Evolutionary conservation across 164 flowering plant species (phyloP).

Genomic region (Macadamia integrifolia): DNA sequence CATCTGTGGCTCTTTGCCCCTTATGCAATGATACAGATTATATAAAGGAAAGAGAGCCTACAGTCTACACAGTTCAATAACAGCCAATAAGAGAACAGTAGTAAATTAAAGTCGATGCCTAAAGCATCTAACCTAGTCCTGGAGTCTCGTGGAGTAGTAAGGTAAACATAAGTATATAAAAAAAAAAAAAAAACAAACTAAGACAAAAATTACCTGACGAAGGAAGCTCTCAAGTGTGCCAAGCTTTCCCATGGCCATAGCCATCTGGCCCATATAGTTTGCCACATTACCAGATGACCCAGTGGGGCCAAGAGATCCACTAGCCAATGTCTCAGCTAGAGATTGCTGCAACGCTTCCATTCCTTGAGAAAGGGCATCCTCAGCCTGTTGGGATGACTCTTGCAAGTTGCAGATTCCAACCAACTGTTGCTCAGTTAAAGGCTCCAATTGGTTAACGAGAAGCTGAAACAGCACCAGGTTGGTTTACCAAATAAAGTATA

Average conservation of each 20-base stretch:
- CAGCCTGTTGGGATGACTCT: constrained; percentile 13
- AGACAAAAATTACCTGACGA: constrained; percentile 10
- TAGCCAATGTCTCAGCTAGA: constrained; percentile 18
- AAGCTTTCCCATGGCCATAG: constrained; percentile 19
- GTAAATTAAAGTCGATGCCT: too few species aligned
- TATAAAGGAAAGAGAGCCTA: too few species aligned
- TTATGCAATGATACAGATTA: too few species aligned
- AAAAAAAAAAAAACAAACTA: too few species aligned
- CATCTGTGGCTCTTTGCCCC: too few species aligned
- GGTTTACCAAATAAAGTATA: background rate
- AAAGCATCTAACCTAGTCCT: too few species aligned
- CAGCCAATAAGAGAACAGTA: too few species aligned
- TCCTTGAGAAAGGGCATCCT: constrained; percentile 11
- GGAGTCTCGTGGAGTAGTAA: too few species aligned
- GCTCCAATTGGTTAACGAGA: constrained; percentile 7
- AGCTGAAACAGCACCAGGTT: constrained; percentile 2
- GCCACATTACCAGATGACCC: constrained; percentile 21
- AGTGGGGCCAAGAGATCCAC: constrained; percentile 11
- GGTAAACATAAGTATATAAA: too few species aligned
- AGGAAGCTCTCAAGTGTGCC: constrained; percentile 19
- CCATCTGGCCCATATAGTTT: constrained; percentile 20
- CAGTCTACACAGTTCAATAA: too few species aligned
- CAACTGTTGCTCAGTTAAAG: constrained; percentile 11
- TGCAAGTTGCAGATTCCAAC: constrained; percentile 11
- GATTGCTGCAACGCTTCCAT: constrained; percentile 18